Base-by-base conservation (phyloP, 2,329 filamentous ascomycete genomes). In the Hypoxylon sp. region DNA sequence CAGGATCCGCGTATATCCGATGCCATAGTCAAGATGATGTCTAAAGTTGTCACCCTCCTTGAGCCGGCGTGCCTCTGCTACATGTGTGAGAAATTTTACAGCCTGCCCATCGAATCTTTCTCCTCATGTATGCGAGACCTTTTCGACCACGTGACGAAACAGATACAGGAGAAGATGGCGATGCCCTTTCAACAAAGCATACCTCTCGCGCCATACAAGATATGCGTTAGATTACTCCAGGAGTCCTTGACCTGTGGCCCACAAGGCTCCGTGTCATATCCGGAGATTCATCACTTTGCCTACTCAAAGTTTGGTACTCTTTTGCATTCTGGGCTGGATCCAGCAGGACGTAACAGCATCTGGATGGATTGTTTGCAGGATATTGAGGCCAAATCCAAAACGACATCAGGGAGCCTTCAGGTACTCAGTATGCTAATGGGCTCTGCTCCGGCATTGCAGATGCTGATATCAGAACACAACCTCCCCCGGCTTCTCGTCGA, bases 1-100 rank as follows among this genome's bases (percentile, higher is more conserved):
- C 90, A 92, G 64, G 91, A 97, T 68, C 87, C 89, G 3, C 83
- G 91, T 47, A 86, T 93, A n/a, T 86, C 90, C 5, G 86, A 91
- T 38, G 91, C 92, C 19, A 82, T 95, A 16, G 77, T 92, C 36
- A 77, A 78, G 12, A 89, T 96, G 82, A 69, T 80, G 20, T 67
- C 64, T 3, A 73, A 69, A 12, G 78, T 82, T 29, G 64, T 75
- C 1, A 71, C 76, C 26, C 69, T 86, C 6, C 78, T 80, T 44
- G 71, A 77, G 5, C 72, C 75, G 20, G 62, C 74, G 0, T 68
- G 75, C 4, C 69, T 91, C 27, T 67, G 88, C 5, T 86, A 91
- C 63, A 70, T 93, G 20, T 90, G 86, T 63, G 75, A 80, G 40
- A 95, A 94, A 67, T 77, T 94, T 17, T 75, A 85, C 45, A 74